A percentile compares a stretch with the other conserved stretches of the same genome.
phyloP scores from a whole-genome alignment of 1,284 basidiomycete genomes.

The Ganoderma leucocontextum region DNA sequence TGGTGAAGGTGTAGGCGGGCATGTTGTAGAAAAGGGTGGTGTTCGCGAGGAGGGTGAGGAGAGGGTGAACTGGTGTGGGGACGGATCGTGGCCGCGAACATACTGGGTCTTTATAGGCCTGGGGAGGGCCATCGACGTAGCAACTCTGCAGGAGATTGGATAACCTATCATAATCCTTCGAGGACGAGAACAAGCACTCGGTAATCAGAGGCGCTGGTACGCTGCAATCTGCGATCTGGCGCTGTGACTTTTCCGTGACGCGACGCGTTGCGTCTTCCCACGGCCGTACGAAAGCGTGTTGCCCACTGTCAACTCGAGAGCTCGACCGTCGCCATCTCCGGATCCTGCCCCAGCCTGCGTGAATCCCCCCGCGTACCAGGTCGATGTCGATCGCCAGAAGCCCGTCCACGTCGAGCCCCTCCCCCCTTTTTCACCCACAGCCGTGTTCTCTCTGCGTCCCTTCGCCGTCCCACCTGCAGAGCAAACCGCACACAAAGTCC shows the following conservation, averaged over 20 bases:
- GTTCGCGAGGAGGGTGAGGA: background rate
- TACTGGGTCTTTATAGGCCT: slow-evolving; percentile 28
- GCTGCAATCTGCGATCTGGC: slow-evolving; percentile 27
- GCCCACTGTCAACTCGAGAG: no score
- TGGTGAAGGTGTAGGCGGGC: slow-evolving; percentile 30
- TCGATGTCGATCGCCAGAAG: no score
- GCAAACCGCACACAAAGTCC: no score
- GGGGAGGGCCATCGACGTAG: slow-evolving; percentile 25
- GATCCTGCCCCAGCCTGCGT: no score
- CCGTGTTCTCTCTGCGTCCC: no score
- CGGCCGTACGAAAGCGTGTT: no score
- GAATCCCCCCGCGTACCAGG: no score
- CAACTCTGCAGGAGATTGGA: slow-evolving; percentile 14
- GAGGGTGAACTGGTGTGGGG: slow-evolving; percentile 23
- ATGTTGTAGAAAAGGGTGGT: slow-evolving; percentile 17
- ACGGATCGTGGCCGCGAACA: slow-evolving; percentile 22
- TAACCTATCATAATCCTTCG: slow-evolving; percentile 9
- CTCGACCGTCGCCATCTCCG: no score
- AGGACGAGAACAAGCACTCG: slow-evolving; percentile 26
- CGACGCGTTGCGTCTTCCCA: no score
- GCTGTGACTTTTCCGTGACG: slow-evolving; percentile 24
- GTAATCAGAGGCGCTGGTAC: slow-evolving; percentile 18
- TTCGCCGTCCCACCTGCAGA: no score
- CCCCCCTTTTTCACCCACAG: no score
- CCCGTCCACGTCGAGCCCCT: no score